Percentiles rank a stretch among this genome's conserved stretches.
phyloP scores from a whole-genome alignment of 176 grass and related monocot genomes.

The Stipa capillata region DNA sequence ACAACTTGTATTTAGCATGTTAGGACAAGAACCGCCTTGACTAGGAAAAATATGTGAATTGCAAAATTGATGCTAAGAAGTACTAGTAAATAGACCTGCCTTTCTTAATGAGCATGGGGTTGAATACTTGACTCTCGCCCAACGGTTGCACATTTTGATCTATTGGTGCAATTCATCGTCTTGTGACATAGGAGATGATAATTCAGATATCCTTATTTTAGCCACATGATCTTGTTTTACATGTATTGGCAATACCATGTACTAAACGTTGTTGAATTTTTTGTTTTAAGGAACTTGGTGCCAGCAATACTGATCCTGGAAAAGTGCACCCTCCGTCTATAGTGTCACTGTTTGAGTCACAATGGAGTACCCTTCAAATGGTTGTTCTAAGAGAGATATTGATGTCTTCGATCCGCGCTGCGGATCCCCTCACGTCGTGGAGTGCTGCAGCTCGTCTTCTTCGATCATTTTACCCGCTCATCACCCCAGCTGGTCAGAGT shows the following conservation, averaged over 20 bases:
- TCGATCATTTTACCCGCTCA: slow-evolving; percentile 96
- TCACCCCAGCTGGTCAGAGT: slow-evolving; percentile 94
- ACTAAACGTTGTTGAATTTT: slow-evolving; percentile 18
- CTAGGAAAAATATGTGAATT: not conserved
- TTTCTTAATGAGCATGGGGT: not conserved
- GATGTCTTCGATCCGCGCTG: slow-evolving; percentile 90
- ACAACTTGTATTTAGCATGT: not conserved
- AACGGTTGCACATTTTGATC: not conserved
- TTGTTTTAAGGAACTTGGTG: slow-evolving; percentile 39
- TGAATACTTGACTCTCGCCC: not conserved
- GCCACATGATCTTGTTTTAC: slow-evolving; percentile 1
- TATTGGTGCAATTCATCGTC: not conserved
- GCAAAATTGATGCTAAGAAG: not conserved
- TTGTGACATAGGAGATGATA: not conserved
- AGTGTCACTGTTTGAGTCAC: slow-evolving; percentile 80
- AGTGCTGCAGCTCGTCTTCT: slow-evolving; percentile 92
- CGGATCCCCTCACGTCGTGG: slow-evolving; percentile 90
- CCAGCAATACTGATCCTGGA: slow-evolving; percentile 40
- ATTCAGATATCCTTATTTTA: not conserved
- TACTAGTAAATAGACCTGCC: not conserved
- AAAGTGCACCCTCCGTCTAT: slow-evolving; percentile 61
- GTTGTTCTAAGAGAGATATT: slow-evolving; percentile 94
- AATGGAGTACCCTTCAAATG: slow-evolving; percentile 98
- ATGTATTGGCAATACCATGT: not conserved
- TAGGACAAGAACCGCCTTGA: not conserved